Conservation (phyloP, 345 rosid genomes). For the Populus alba region DNA sequence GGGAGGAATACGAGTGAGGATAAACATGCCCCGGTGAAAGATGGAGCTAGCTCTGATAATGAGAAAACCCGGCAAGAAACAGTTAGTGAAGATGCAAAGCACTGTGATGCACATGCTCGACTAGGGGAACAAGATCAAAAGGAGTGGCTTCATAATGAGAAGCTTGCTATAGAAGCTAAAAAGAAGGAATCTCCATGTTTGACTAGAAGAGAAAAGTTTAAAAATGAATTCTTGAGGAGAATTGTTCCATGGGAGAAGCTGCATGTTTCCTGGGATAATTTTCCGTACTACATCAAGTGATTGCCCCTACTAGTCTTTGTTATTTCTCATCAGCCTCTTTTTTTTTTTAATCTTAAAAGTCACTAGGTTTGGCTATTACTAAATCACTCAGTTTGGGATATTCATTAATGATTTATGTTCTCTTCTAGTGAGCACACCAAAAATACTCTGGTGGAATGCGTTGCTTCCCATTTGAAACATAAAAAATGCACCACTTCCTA, state of each 20-base stretch:
- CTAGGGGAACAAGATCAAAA: slow-evolving; percentile 91
- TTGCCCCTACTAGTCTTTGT: slow-evolving; percentile 2
- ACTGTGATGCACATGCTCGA: slow-evolving; percentile 55
- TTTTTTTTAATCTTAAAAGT: background rate
- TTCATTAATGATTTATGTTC: slow-evolving; percentile 2
- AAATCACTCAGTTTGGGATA: slow-evolving; percentile 1
- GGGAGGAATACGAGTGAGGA: slow-evolving; percentile 79
- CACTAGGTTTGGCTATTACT: slow-evolving; percentile 14
- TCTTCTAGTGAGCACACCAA: background rate
- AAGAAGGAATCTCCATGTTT: slow-evolving; percentile 78
- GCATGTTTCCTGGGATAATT: slow-evolving; percentile 85
- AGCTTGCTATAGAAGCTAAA: slow-evolving; percentile 63
- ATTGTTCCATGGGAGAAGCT: slow-evolving; percentile 89
- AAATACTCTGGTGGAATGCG: no score
- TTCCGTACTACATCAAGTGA: slow-evolving; percentile 94
- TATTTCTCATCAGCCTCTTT: slow-evolving; percentile 2
- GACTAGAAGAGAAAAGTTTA: slow-evolving; percentile 70
- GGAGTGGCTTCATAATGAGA: slow-evolving; percentile 89
- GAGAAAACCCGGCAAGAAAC: slow-evolving; percentile 40
- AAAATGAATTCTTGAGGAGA: slow-evolving; percentile 69
- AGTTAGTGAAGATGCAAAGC: slow-evolving; percentile 24
- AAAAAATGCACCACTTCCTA: slow-evolving; percentile 47
- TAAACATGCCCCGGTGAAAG: slow-evolving; percentile 49
- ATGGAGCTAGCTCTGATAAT: slow-evolving; percentile 38
- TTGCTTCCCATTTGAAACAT: slow-evolving; percentile 48